Evolutionary conservation across 164 flowering plant species (phyloP).

Genomic region (Vitis rotundifolia): DNA sequence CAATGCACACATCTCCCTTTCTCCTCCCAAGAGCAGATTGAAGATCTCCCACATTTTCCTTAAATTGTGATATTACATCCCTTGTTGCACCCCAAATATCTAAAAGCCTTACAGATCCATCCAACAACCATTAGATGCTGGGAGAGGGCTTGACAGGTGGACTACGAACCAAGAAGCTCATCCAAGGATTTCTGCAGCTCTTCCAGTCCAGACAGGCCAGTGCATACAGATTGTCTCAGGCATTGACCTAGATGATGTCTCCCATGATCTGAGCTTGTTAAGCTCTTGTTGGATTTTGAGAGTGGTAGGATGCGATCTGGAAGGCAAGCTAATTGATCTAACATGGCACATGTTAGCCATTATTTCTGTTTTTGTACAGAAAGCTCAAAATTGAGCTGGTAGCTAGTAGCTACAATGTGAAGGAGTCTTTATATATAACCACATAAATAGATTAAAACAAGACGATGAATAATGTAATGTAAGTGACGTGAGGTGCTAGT

Average conservation of each 20-base stretch:
- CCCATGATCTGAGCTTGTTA: constrained; percentile 28
- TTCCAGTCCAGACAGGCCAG: constrained; percentile 27
- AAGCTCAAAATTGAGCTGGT: constrained; percentile 2
- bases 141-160: constrained; percentile 30
- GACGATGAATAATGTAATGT: not conserved
- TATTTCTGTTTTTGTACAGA: constrained; percentile 1
- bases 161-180: constrained; percentile 28
- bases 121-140: constrained; percentile 15
- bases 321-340: constrained; percentile 49
- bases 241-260: constrained; percentile 15
- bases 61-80: constrained; percentile 16
- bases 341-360: constrained; percentile 23
- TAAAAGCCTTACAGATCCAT: constrained; percentile 27
- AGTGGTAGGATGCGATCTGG: constrained; percentile 38
- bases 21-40: constrained; percentile 28
- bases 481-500: constrained; percentile 15
- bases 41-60: constrained; percentile 25
- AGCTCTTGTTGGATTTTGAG: constrained; percentile 32
- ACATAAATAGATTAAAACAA: not conserved
- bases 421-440: not conserved
- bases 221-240: constrained; percentile 19
- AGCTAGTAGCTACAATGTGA: not conserved
- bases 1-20: constrained; percentile 25
- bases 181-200: constrained; percentile 31
- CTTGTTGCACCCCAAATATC: constrained; percentile 29